These are phyloP conservation scores for Protea cynaroides DNA, from an alignment of 164 flowering plant genomes.

Conservation along the genomic window DNA sequence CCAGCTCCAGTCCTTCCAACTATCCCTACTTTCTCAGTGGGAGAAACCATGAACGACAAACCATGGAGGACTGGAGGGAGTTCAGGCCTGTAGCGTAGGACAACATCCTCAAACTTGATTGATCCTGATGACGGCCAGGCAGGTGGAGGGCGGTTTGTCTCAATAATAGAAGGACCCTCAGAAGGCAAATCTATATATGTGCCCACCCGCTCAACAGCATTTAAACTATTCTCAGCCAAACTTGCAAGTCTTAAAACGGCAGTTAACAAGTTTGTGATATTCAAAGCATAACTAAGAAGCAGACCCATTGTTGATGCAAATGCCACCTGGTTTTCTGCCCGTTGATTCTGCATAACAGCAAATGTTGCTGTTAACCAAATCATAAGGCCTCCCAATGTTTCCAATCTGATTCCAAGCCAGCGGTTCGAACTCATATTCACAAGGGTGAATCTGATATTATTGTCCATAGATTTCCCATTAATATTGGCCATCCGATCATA, in stretches of 20 bases:
- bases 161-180: slow-evolving; percentile 78
- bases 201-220: slow-evolving; percentile 87
- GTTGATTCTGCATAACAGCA: slow-evolving; percentile 94
- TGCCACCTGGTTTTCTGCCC: slow-evolving; percentile 76
- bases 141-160: slow-evolving; percentile 84
- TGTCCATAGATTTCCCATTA: slow-evolving; percentile 93
- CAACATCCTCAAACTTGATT: slow-evolving; percentile 81
- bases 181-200: slow-evolving; percentile 88
- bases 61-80: slow-evolving; percentile 98
- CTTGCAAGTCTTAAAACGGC: slow-evolving; percentile 89
- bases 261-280: slow-evolving; percentile 79
- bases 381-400: slow-evolving; percentile 90
- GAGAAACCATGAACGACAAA: slow-evolving; percentile 60
- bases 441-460: slow-evolving; percentile 84
- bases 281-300: slow-evolving; percentile 90
- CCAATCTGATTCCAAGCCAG: slow-evolving; percentile 92
- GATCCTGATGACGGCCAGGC: slow-evolving; percentile 95
- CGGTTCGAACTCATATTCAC: slow-evolving; percentile 89
- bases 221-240: slow-evolving; percentile 88
- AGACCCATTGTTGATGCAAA: slow-evolving; percentile 99
- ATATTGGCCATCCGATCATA: slow-evolving; percentile 90
- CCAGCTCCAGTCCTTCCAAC: slow-evolving; percentile 99
- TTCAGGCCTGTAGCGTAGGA: slow-evolving; percentile 89
- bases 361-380: slow-evolving; percentile 97
- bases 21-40: slow-evolving; percentile 91